phyloP scores from a whole-genome alignment of 805 yeast species.

The Candida parachauliodes region DNA sequence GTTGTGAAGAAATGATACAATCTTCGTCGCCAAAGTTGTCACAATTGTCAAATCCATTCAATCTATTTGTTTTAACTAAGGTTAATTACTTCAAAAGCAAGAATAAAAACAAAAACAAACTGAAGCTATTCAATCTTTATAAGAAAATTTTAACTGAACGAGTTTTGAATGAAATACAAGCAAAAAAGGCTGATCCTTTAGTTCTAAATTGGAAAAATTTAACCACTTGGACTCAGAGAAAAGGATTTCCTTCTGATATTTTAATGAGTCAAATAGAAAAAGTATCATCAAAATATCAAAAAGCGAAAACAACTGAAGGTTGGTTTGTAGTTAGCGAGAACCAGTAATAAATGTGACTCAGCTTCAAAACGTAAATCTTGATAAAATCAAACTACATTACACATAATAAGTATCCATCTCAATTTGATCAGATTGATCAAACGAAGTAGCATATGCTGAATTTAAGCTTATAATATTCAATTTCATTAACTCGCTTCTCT shows the following conservation, averaged over 20 bases:
- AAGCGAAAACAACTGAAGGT: background rate
- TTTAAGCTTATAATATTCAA: too few relatives aligned
- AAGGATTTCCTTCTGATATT: constrained; percentile 8
- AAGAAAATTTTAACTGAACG: background rate
- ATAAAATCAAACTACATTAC: too few relatives aligned
- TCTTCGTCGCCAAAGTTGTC: too few relatives aligned
- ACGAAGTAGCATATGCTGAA: too few relatives aligned
- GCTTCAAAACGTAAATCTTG: too few relatives aligned
- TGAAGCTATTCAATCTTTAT: background rate
- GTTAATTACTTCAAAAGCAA: constrained; percentile 9
- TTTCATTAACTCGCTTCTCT: too few relatives aligned
- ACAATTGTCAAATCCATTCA: background rate
- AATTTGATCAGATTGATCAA: too few relatives aligned
- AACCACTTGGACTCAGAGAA: constrained; percentile 7
- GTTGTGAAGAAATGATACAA: background rate
- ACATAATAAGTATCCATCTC: too few relatives aligned
- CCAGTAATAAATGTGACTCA: too few relatives aligned
- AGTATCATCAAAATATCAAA: background rate
- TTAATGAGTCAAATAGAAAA: background rate
- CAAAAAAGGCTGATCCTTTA: background rate
- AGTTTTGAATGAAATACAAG: background rate
- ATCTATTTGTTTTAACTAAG: constrained; percentile 8
- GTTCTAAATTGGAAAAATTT: background rate
- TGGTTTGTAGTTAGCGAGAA: too few relatives aligned
- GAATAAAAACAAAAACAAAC: background rate